Base-by-base conservation (phyloP, 1,284 basidiomycete genomes). In the Pseudozyma flocculosa region DNA sequence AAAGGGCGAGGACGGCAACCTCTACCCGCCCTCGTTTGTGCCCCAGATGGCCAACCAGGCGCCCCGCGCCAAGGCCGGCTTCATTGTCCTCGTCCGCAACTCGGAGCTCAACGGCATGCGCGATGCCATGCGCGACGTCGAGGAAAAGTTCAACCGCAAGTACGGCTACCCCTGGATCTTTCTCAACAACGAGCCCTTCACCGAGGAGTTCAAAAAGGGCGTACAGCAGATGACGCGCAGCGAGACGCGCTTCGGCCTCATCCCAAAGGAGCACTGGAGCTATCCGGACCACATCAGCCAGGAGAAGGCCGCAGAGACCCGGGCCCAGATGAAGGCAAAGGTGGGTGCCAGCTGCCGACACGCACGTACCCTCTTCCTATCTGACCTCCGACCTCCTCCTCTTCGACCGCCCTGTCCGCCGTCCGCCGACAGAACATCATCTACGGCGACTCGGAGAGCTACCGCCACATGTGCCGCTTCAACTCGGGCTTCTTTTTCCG, bases 191-290 rank as follows among this genome's bases (percentile, higher is more conserved):
- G 45, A 74, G 39, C 73, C 73, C 0, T 80, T 80, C 57, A 55
- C 76, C 2, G 74, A 78, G 0, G 73, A 73, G 30, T 81, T 80
- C 72, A 80, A 78, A 56, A 45, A 59, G 26, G 69, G 67, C 23
- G 68, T 76, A 26, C 45, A 53, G 5, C 46, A 67, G 19, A 68
- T 79, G 52, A 70, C 77, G 3, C 70, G 72, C 9, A 68, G 72
- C 29, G 67, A 63, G 39, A 54, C 63, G 18, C 61, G 70, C 19
- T 96, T 92, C 75, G 93, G 92, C 9, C 80, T 88, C 39, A 91
- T 97, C 64, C 86, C 88, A 1, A 79, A 80, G 10, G 86, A 90
- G 3, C 82, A 92, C 59, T 96, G 93, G 93, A 80, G 83, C 60
- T 91, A 91, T 75, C 89, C 90, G 0, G 83, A 85, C 22, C 90